phyloP scores from a whole-genome alignment of 2,329 filamentous ascomycete species.

The Chaetomium sp. region DNA sequence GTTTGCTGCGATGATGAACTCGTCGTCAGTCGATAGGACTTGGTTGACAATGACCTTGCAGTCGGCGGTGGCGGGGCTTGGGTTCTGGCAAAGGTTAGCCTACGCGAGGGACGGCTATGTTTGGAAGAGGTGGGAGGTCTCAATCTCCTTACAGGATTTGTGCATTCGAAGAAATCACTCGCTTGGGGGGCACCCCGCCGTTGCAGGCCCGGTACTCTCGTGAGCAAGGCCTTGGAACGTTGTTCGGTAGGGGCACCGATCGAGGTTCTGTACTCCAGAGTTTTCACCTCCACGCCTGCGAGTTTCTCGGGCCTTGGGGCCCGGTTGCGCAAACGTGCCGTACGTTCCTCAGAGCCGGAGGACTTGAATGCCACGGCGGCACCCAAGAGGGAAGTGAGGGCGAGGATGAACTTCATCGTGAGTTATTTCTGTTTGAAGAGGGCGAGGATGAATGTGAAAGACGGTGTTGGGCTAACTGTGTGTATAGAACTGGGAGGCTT shows the following conservation, averaged over 20 bases:
- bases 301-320: conserved; percentile 24
- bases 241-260: conserved; percentile 32
- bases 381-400: conserved; percentile 36
- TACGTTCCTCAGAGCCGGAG: conserved; percentile 25
- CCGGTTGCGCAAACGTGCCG: conserved; percentile 18
- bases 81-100: conserved; percentile 34
- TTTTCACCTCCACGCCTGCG: conserved; percentile 22
- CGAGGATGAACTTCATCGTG: conserved; percentile 36
- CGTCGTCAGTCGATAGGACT: conserved; percentile 36
- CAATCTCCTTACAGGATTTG: conserved; percentile 37
- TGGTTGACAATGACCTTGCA: conserved; percentile 41
- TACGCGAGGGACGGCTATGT: neutral
- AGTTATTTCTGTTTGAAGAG: neutral
- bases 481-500: neutral
- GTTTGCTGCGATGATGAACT: conserved; percentile 38
- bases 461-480: neutral
- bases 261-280: conserved; percentile 32
- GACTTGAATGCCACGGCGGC: conserved; percentile 33
- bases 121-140: neutral
- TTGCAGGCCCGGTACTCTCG: conserved; percentile 32
- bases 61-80: conserved; percentile 38
- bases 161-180: conserved; percentile 43
- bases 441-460: neutral
- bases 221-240: conserved; percentile 34
- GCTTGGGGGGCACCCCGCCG: conserved; percentile 31